A percentile compares a stretch with the other conserved stretches of the same genome.
phyloP scores from a whole-genome alignment of 2,329 filamentous ascomycete genomes.

The Fusarium hostae region DNA sequence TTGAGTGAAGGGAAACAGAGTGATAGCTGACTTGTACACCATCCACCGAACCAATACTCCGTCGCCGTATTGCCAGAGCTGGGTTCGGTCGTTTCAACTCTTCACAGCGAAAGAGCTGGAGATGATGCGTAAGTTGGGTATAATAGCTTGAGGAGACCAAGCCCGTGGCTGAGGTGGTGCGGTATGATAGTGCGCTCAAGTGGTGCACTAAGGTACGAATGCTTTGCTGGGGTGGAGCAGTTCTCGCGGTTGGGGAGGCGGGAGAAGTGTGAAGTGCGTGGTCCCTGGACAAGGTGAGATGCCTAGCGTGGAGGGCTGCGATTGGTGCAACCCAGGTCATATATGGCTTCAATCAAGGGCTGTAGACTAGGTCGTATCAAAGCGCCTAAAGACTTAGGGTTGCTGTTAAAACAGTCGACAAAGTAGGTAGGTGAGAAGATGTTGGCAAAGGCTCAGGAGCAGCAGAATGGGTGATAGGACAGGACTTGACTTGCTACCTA shows the following conservation, averaged over 20 bases:
- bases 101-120: constrained; percentile 39
- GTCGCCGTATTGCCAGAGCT: constrained; percentile 35
- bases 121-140: constrained; percentile 42
- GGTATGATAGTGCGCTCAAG: constrained; percentile 29
- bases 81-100: constrained; percentile 28
- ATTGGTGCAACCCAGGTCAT: constrained; percentile 45
- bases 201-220: constrained; percentile 39
- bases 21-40: constrained; percentile 27
- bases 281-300: constrained; percentile 39
- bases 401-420: neutral
- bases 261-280: constrained; percentile 26
- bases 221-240: constrained; percentile 42
- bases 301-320: constrained; percentile 47
- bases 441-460: neutral
- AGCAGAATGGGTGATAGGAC: neutral
- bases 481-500: neutral
- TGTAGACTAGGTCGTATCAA: neutral
- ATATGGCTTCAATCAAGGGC: constrained; percentile 22
- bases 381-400: neutral
- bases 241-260: constrained; percentile 32
- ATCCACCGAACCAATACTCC: constrained; percentile 39
- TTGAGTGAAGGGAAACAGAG: constrained; percentile 21
- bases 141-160: constrained; percentile 39
- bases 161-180: constrained; percentile 37
- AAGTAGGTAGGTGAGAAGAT: neutral